A percentile compares a stretch with the other conserved stretches of the same genome.
phyloP scores from a whole-genome alignment of 2,329 filamentous ascomycete species.

The Alternaria sp. region DNA sequence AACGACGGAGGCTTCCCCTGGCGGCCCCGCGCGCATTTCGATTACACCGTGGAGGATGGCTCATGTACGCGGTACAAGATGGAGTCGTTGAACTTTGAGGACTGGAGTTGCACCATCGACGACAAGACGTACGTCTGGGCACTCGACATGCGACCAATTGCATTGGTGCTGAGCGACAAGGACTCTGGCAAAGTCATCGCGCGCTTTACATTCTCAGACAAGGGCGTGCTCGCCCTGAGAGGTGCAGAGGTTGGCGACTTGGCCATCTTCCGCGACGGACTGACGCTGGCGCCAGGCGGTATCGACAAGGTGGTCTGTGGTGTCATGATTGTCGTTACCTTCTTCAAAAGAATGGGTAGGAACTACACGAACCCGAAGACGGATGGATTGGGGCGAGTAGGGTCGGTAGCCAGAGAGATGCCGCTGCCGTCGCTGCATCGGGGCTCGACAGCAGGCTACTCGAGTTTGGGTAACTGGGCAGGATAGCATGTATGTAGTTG shows the following conservation, averaged over 20 bases:
- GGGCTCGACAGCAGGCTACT: conserved; percentile 10
- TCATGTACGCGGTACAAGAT: conserved; percentile 23
- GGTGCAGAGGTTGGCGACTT: conserved; percentile 39
- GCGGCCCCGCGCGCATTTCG: conserved; percentile 40
- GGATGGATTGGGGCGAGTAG: conserved; percentile 9
- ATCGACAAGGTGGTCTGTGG: conserved; percentile 37
- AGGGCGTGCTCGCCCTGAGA: conserved; percentile 31
- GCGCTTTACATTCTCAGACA: conserved; percentile 38
- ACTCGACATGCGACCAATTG: conserved; percentile 29
- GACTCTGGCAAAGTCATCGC: conserved; percentile 29
- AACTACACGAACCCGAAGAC: conserved; percentile 23
- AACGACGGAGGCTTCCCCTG: conserved; percentile 40
- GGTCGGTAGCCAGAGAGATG: conserved; percentile 17
- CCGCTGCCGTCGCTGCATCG: conserved; percentile 11
- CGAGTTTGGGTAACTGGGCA: conserved; percentile 1
- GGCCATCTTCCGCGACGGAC: conserved; percentile 30
- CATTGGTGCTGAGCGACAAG: conserved; percentile 29
- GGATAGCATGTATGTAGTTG: not conserved
- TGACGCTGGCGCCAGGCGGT: conserved; percentile 30
- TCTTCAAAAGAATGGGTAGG: conserved; percentile 39
- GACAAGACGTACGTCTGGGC: conserved; percentile 32
- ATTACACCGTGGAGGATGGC: conserved; percentile 17
- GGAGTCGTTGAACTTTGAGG: conserved; percentile 41
- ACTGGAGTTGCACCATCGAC: conserved; percentile 30
- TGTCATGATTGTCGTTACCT: conserved; percentile 32